Percentiles rank a stretch among this genome's conserved stretches.
phyloP scores from a whole-genome alignment of 306 rosid genomes.

The Castanea sativa region DNA sequence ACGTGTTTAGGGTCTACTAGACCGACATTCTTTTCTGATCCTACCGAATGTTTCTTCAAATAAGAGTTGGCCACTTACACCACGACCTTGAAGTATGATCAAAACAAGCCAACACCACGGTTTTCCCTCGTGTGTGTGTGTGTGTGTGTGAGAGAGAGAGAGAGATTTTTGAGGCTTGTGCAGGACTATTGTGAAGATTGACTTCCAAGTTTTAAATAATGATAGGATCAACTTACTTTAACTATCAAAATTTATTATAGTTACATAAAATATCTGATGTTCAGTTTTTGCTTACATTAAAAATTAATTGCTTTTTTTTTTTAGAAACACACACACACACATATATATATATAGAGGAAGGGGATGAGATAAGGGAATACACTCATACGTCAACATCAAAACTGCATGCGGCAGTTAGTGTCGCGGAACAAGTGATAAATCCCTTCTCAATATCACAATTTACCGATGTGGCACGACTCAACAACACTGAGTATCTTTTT shows the following conservation, averaged over 20 bases:
- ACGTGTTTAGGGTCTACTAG: slow-evolving; percentile 23
- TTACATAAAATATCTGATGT: fast-evolving
- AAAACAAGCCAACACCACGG: slow-evolving; percentile 7
- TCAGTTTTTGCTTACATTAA: fast-evolving
- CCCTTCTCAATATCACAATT: too few species aligned
- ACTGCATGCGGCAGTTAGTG: too few species aligned
- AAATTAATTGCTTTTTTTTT: too few species aligned
- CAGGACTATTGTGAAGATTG: slow-evolving; percentile 24
- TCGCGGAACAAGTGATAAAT: too few species aligned
- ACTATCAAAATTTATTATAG: fast-evolving
- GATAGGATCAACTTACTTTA: fast-evolving
- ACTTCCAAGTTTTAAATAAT: slow-evolving; percentile 19
- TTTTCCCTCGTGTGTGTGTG: not conserved
- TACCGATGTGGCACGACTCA: too few species aligned
- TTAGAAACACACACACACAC: too few species aligned
- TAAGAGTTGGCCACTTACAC: slow-evolving; percentile 4
- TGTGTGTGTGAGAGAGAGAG: not conserved
- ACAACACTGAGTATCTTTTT: too few species aligned
- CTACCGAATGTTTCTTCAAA: slow-evolving; percentile 31
- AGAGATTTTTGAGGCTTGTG: slow-evolving; percentile 20
- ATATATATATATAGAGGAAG: too few species aligned
- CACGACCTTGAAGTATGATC: slow-evolving; percentile 22
- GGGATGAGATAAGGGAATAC: too few species aligned
- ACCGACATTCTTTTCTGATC: slow-evolving; percentile 59
- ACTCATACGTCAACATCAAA: too few species aligned